Percentiles rank a stretch among this genome's conserved stretches.
Evolutionary conservation across 768 basidiomycete genomes (phyloP).

Genomic region (Clitopilus hobsonii): DNA sequence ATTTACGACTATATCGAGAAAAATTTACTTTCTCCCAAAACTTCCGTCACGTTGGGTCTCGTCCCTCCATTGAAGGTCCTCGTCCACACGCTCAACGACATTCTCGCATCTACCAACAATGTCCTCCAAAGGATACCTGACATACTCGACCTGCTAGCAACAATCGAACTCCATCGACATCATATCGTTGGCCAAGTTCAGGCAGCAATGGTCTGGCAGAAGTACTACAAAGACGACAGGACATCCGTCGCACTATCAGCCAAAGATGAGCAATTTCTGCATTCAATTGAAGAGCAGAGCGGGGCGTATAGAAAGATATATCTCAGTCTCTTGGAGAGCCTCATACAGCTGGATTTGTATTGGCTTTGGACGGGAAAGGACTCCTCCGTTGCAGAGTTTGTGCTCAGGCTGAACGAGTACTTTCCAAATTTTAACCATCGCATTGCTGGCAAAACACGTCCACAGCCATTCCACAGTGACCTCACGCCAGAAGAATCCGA

Average conservation of each 20-base stretch:
- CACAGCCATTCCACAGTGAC: conserved; percentile 20
- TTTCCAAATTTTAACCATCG: conserved; percentile 25
- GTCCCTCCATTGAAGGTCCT: conserved; percentile 25
- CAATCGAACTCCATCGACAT: conserved; percentile 31
- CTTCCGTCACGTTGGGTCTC: conserved; percentile 14
- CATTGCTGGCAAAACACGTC: conserved; percentile 9
- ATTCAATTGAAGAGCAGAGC: conserved; percentile 10
- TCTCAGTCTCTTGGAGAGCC: conserved; percentile 19
- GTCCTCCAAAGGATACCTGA: conserved; percentile 21
- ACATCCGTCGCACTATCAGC: conserved; percentile 9
- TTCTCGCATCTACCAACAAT: conserved; percentile 19
- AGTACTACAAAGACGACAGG: conserved; percentile 15
- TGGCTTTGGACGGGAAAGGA: conserved; percentile 22
- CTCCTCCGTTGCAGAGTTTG: conserved; percentile 26
- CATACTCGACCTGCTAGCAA: conserved; percentile 29
- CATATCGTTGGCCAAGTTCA: conserved; percentile 19
- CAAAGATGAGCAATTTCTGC: conserved; percentile 17
- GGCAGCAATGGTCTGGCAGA: conserved; percentile 21
- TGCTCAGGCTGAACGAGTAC: conserved; percentile 37
- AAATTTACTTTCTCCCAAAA: conserved; percentile 15
- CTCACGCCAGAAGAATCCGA: conserved; percentile 19
- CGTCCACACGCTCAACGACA: conserved; percentile 25
- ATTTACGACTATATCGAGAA: conserved; percentile 15
- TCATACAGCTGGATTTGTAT: conserved; percentile 23
- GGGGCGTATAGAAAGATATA: conserved; percentile 24